These are phyloP conservation scores for Triglochin maritima DNA, from an alignment of 106 monocot genomes.

Conservation along the genomic window DNA sequence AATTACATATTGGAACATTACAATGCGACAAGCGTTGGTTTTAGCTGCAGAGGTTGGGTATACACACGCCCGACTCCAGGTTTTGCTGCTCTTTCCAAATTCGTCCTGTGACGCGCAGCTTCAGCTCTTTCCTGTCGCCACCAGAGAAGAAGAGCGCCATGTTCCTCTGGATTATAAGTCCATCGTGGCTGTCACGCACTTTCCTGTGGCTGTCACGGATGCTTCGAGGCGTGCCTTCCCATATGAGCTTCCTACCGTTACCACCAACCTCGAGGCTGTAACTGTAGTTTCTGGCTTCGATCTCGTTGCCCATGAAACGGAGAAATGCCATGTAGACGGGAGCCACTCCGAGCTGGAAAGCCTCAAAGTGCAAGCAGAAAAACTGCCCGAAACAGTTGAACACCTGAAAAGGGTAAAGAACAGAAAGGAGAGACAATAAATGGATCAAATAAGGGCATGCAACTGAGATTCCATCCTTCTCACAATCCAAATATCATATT, in stretches of 20 bases:
- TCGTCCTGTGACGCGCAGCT: slow-evolving; percentile 13
- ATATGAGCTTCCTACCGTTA: slow-evolving; percentile 5
- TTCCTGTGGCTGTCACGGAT: slow-evolving; percentile 16
- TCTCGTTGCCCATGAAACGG: slow-evolving; percentile 11
- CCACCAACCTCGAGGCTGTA: slow-evolving; percentile 14
- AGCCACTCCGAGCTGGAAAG: slow-evolving; percentile 12
- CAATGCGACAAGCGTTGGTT: too few relatives aligned
- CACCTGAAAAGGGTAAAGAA: neutral
- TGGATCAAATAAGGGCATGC: neutral
- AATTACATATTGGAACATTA: too few relatives aligned
- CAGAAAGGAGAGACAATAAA: neutral
- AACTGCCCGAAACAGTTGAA: slow-evolving; percentile 17
- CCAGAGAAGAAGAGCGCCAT: slow-evolving; percentile 21
- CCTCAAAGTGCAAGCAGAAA: slow-evolving; percentile 19
- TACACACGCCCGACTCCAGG: neutral
- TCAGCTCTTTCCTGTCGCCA: slow-evolving; percentile 13
- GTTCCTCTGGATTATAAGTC: slow-evolving; percentile 17
- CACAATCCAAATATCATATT: neutral
- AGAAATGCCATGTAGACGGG: slow-evolving; percentile 16
- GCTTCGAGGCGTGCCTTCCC: slow-evolving; percentile 19
- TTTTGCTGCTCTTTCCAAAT: slow-evolving; percentile 15
- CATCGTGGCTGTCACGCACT: slow-evolving; percentile 17
- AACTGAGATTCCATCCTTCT: neutral
- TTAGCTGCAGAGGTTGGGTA: slow-evolving; percentile 9
- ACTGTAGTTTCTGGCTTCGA: slow-evolving; percentile 9